These are phyloP conservation scores for Biscutella laevigata DNA, from an alignment of 441 rosid genomes.

Conservation along the genomic window DNA sequence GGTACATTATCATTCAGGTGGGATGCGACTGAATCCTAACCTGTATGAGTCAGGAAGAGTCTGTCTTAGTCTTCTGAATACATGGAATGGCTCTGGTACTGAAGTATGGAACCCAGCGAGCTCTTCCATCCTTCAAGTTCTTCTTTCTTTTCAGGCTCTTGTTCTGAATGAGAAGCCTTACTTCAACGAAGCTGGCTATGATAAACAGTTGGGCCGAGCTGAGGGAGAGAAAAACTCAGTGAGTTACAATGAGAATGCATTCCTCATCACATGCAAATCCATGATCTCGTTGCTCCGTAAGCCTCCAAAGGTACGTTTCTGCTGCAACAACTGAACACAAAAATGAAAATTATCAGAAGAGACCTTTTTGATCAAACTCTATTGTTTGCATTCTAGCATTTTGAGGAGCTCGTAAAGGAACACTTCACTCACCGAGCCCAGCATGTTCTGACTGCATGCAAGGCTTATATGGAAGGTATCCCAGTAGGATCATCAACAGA, in stretches of 20 bases:
- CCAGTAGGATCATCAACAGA: conserved; percentile 38
- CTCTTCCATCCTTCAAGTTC: conserved; percentile 83
- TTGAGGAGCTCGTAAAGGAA: conserved; percentile 67
- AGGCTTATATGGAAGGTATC: conserved; percentile 65
- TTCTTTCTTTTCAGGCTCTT: conserved; percentile 88
- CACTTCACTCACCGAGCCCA: conserved; percentile 43
- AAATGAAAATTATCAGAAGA: not conserved
- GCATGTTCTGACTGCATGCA: conserved; percentile 50
- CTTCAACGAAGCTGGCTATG: conserved; percentile 92
- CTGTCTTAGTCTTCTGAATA: conserved; percentile 85
- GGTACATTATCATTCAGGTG: conserved; percentile 79
- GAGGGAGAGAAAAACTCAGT: conserved; percentile 91
- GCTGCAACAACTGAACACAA: not conserved
- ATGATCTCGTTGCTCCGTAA: conserved; percentile 62
- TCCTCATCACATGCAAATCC: conserved; percentile 75
- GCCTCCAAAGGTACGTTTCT: conserved; percentile 67
- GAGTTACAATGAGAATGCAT: conserved; percentile 78
- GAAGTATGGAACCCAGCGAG: conserved; percentile 81
- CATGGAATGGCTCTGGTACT: conserved; percentile 76
- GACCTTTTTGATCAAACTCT: conserved; percentile 11
- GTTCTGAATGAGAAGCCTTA: conserved; percentile 93
- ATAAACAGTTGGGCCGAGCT: conserved; percentile 64
- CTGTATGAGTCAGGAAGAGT: conserved; percentile 83
- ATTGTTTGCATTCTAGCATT: conserved; percentile 47
- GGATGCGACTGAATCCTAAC: conserved; percentile 87